Conservation (phyloP, 1,139 yeast species). For the Candida buenavistaensis region DNA sequence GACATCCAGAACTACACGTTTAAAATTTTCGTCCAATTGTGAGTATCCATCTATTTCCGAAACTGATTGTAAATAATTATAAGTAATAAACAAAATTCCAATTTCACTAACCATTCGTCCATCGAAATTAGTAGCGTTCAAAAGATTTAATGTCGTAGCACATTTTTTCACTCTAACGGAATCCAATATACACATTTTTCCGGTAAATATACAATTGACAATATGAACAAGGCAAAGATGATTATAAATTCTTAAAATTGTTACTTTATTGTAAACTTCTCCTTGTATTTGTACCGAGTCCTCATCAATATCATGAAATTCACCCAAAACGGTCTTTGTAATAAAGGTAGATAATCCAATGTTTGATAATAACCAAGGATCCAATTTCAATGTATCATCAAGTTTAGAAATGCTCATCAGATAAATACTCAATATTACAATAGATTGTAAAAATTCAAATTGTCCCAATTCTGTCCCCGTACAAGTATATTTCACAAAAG, state of each 20-base stretch:
- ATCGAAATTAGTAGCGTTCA: constrained; percentile 75
- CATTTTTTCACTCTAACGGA: constrained; percentile 64
- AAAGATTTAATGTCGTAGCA: constrained; percentile 57
- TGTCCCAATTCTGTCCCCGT: constrained; percentile 27
- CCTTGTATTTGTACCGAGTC: constrained; percentile 30
- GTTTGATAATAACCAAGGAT: constrained; percentile 63
- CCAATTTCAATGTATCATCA: constrained; percentile 35
- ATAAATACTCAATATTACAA: constrained; percentile 62
- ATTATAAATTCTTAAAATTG: constrained; percentile 66
- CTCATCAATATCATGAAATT: constrained; percentile 20
- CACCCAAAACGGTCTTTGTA: constrained; percentile 43
- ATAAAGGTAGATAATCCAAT: constrained; percentile 59
- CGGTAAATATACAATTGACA: constrained; percentile 67
- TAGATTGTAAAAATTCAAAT: constrained; percentile 65
- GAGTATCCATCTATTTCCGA: constrained; percentile 1
- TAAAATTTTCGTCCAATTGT: constrained; percentile 21
- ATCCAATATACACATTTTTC: constrained; percentile 74
- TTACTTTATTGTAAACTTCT: constrained; percentile 50
- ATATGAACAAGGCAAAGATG: constrained; percentile 72
- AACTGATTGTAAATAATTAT: constrained; percentile 52
- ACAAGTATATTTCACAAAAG: constrained; percentile 29
- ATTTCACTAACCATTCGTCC: constrained; percentile 84
- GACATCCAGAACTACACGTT: constrained; percentile 37
- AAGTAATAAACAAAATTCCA: constrained; percentile 60
- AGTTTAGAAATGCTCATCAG: constrained; percentile 58